Percentiles rank a stretch among this genome's conserved stretches.
Evolutionary conservation across 2,329 filamentous ascomycete species (phyloP).

Genomic region (Diaporthe caulivora): DNA sequence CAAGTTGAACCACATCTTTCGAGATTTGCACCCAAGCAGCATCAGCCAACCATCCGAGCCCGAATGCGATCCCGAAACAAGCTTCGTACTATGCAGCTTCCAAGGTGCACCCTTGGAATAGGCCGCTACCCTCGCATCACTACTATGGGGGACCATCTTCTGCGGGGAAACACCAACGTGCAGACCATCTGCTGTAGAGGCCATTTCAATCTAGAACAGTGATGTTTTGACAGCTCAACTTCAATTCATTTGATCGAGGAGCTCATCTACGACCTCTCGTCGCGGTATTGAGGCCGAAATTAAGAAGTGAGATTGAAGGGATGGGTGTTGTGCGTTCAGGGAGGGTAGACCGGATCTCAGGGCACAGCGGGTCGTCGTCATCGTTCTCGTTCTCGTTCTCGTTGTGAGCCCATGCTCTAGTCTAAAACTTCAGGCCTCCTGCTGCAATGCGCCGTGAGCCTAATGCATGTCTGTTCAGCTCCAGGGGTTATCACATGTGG

Average conservation of each 20-base stretch:
- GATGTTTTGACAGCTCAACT: neutral
- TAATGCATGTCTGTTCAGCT: neutral
- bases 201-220: neutral
- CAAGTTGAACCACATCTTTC: neutral
- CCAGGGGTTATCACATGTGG: neutral
- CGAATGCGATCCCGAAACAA: slow-evolving; percentile 11
- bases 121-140: neutral
- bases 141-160: slow-evolving; percentile 11
- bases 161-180: slow-evolving; percentile 11
- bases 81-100: neutral
- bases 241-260: too few relatives aligned
- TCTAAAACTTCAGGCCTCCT: neutral
- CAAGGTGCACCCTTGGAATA: slow-evolving; percentile 7
- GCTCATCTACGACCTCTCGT: too few relatives aligned
- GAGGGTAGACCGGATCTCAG: neutral
- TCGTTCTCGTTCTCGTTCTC: slow-evolving; percentile 23
- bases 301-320: neutral
- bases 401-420: neutral
- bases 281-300: neutral
- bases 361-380: neutral
- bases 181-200: neutral
- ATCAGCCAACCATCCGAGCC: neutral
- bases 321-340: too few relatives aligned
- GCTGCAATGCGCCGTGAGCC: neutral
- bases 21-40: neutral